These are phyloP conservation scores for Haematococcus lacustris DNA, from an alignment of 139 green algal genomes.

Conservation along the genomic window DNA sequence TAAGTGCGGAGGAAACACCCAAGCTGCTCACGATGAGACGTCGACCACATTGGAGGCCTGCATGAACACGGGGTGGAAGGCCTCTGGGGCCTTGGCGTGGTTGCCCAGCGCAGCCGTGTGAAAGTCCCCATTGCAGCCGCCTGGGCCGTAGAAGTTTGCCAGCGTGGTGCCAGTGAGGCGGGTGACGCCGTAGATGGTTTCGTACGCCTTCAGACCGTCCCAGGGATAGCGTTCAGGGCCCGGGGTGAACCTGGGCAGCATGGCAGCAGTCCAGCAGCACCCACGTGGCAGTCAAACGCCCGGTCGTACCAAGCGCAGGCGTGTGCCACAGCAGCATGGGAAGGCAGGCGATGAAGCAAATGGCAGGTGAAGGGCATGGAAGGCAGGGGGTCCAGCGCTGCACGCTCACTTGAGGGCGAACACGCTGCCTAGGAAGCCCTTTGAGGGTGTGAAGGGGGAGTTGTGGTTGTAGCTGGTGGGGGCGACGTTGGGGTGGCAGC, in stretches of 20 bases:
- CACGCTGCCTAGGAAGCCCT: conserved; percentile 23
- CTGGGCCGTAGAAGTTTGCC: conserved; percentile 31
- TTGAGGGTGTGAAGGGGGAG: conserved; percentile 11
- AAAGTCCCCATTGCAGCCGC: conserved; percentile 9
- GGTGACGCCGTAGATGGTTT: conserved; percentile 25
- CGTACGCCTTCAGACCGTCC: conserved; percentile 43
- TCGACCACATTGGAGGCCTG: conserved; percentile 20
- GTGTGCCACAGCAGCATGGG: too few species aligned
- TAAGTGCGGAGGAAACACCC: neutral
- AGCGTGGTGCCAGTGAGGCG: conserved; percentile 24
- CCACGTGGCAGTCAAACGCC: too few species aligned
- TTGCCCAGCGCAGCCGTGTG: conserved; percentile 34
- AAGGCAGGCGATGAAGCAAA: too few species aligned
- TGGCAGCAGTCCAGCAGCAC: too few species aligned
- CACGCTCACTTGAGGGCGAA: conserved; percentile 37
- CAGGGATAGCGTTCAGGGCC: too few species aligned
- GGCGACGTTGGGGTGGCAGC: conserved; percentile 34
- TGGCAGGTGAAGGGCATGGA: too few species aligned
- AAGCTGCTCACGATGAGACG: conserved; percentile 7
- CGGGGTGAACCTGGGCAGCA: too few species aligned
- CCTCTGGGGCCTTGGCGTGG: conserved; percentile 37
- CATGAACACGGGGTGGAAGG: conserved; percentile 45
- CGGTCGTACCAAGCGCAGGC: too few species aligned
- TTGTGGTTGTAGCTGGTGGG: conserved; percentile 32
- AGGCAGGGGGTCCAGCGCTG: too few species aligned